Conservation (phyloP, 2,329 filamentous ascomycete species). For the Daldinia eschscholtzii region DNA sequence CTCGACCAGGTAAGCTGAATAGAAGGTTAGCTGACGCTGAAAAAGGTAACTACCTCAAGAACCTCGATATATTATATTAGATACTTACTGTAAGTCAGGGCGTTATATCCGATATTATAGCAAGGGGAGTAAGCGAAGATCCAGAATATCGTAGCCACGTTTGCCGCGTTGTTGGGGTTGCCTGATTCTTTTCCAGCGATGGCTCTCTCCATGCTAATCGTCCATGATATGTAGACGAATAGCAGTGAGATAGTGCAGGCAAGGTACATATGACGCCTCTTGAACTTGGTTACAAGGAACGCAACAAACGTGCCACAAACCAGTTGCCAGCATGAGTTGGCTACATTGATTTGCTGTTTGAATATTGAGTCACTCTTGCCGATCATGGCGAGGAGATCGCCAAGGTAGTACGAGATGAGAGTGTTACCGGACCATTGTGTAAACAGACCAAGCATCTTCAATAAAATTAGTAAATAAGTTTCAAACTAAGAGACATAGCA, state of each 20-base stretch:
- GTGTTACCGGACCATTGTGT: slow-evolving; percentile 56
- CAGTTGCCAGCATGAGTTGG: slow-evolving; percentile 60
- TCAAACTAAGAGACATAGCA: not conserved
- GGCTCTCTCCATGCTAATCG: slow-evolving; percentile 59
- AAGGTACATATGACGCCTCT: slow-evolving; percentile 55
- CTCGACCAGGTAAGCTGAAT: slow-evolving; percentile 66
- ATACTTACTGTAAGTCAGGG: slow-evolving; percentile 70
- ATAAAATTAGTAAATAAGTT: not conserved
- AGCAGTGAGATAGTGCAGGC: slow-evolving; percentile 59
- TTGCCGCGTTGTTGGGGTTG: slow-evolving; percentile 46
- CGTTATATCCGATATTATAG: slow-evolving; percentile 76
- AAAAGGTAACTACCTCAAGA: not conserved
- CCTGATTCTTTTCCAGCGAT: slow-evolving; percentile 52
- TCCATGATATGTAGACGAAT: slow-evolving; percentile 64
- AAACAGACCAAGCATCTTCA: slow-evolving; percentile 40
- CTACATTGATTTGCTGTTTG: slow-evolving; percentile 63
- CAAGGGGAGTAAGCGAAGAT: slow-evolving; percentile 70
- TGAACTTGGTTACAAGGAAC: slow-evolving; percentile 56
- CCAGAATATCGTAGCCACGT: slow-evolving; percentile 63
- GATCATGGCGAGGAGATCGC: slow-evolving; percentile 60
- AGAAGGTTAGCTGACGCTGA: slow-evolving; percentile 7
- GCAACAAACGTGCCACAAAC: slow-evolving; percentile 58
- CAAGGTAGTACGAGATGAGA: slow-evolving; percentile 58
- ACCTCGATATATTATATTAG: not conserved
- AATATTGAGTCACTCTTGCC: slow-evolving; percentile 57